Base-by-base conservation (phyloP, 2,329 filamentous ascomycete species). In the Aureobasidium vineae region DNA sequence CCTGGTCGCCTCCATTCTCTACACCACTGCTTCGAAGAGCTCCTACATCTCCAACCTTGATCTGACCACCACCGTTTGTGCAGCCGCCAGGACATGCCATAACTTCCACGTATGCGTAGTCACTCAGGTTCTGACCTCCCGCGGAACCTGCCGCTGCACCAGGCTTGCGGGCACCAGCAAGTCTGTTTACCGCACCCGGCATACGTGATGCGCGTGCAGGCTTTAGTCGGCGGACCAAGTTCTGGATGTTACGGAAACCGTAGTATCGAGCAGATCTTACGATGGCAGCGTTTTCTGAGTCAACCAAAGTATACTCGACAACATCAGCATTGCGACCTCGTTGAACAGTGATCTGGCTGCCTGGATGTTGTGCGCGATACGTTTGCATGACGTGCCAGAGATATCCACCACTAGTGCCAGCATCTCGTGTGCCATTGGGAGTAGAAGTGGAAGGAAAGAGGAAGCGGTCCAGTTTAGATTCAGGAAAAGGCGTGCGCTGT, bases 61-160 rank as follows among this genome's bases (percentile, higher is more conserved):
- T 88, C 80, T 99, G 95, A 0, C 95, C 95, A 43, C 95, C 95
- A 1, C 95, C 95, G 73, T 99, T 99, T 65, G 95, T 99, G 79
- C 95, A 99, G 3, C 95, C 95, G n/a, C 95, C 95, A 0, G 95
- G 95, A 77, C 95, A 99, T 16, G 95, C 95, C 95, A 99, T 99
- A 67, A 99, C 95, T 79, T 99, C 95, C 33, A 98, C 90, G 77
- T 96, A 98, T n/a, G 90, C 85, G 76, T 93, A 93, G 41, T 97
- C 91, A 69, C 68, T 72, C 69, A 50, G 70, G 68, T 19, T 73
- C 45, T 73, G 74, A 5, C 73, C 76, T 50, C 74, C 76, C 31
- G 73, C 70, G 52, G 68, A 71, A 16, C 70, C 75, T 41, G 70
- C 71, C 21, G 76, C 63, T 7, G 79, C 85, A 19, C 77, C 80